A percentile compares a stretch with the other conserved stretches of the same genome.
Evolutionary conservation across 441 rosid genomes (phyloP).

Genomic region (Arabidopsis hybrid): DNA sequence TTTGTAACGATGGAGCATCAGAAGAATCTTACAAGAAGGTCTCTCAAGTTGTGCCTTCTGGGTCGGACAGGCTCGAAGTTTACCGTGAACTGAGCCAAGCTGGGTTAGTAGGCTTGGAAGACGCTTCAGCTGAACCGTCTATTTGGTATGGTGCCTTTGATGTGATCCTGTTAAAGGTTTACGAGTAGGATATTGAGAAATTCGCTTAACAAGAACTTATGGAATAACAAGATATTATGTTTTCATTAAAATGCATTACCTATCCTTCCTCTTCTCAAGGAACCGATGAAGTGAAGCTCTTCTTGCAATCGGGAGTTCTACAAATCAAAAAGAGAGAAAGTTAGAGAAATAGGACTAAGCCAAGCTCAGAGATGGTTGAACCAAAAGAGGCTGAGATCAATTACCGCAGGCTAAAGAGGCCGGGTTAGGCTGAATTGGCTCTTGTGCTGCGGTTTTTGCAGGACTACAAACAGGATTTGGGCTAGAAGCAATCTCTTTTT

Average conservation of each 20-base stretch:
- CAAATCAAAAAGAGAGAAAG: constrained; percentile 16
- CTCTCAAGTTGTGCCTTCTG: constrained; percentile 12
- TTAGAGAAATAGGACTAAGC: constrained; percentile 1
- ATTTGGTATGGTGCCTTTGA: constrained; percentile 71
- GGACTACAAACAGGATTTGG: constrained; percentile 42
- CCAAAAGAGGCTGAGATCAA: constrained; percentile 3
- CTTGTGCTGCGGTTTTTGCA: constrained; percentile 44
- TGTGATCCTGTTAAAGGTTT: constrained; percentile 55
- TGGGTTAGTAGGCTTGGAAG: constrained; percentile 51
- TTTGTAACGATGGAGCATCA: too few species aligned
- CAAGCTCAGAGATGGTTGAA: not conserved
- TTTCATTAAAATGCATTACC: constrained; percentile 1
- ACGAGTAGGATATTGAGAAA: not conserved
- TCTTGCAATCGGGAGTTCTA: constrained; percentile 91
- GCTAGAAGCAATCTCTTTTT: constrained; percentile 48
- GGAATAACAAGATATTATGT: not conserved
- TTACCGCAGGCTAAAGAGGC: constrained; percentile 60
- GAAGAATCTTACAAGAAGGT: constrained; percentile 8
- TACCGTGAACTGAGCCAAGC: constrained; percentile 61
- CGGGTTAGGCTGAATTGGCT: constrained; percentile 43
- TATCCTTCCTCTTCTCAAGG: constrained; percentile 83
- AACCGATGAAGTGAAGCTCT: constrained; percentile 87
- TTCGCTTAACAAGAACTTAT: not conserved
- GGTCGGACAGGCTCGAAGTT: not conserved
- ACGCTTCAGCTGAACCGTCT: constrained; percentile 37